Base-by-base conservation (phyloP, 2,329 filamentous ascomycete species). In the Grosmannia clavigera region DNA sequence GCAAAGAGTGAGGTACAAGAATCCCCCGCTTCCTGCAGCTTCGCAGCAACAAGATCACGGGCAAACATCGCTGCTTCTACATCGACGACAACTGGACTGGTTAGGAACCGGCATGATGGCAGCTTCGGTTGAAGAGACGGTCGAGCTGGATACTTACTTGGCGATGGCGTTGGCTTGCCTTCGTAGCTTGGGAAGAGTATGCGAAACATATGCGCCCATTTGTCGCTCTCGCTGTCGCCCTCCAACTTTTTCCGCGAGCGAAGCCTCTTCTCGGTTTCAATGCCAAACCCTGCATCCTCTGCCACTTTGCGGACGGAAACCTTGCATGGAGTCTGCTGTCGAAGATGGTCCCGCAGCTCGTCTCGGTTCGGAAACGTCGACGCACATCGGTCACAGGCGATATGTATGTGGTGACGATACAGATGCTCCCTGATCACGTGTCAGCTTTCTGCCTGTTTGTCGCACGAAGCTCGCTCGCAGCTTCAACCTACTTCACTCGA, bases 181-280 rank as follows among this genome's bases (percentile, higher is more conserved):
- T 58, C 58, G 25, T 62, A 69, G 16, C 66, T 67, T 0, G 72
- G 71, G 40, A 76, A 75, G 1, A 76, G 64, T 0, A 73, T 63
- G 3, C 66, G 64, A 63, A 72, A 75, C 22, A 72, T 69, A 40
- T 72, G 69, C 5, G 61, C 63, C 74, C 74, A 76, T 55, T 72
- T 73, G 52, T 74, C 70, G 10, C 67, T 66, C 46, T 74, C 73
- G 0, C 62, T 66, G 19, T 65, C 57, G 63, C 66, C 55, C n/a
- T 66, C 60, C 58, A 67, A 58, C 67, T 71, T 65, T 64, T 70
- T 64, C 1, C 73, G 65, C 9, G 70, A 73, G 5, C 70, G 68
- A 5, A 76, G 62, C 3, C 63, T 67, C 58, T 69, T 68, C 33
- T 73, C 66, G 14, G 72, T 70, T 10, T 72, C 71, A 7, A 67